A percentile compares a stretch with the other conserved stretches of the same genome.
Conservation (phyloP, 2,329 filamentous ascomycete genomes). For the Xylariaceae sp. region DNA sequence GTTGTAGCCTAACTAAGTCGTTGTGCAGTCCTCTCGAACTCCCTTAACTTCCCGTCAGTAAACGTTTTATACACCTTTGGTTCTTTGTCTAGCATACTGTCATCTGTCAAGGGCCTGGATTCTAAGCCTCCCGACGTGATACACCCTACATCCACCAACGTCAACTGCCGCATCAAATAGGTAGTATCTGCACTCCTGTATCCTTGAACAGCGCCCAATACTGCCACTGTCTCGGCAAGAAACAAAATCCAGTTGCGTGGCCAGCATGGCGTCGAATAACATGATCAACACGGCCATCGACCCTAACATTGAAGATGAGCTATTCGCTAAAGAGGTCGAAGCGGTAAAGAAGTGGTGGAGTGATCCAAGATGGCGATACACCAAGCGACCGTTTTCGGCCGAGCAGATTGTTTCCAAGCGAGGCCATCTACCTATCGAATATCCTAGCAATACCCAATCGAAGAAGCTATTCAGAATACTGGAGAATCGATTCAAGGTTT, state of each 20-base stretch:
- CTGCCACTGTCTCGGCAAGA: too few species aligned
- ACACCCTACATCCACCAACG: conserved; percentile 3
- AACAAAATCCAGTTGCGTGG: not conserved
- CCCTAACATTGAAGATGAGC: conserved; percentile 55
- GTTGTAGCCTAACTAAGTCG: not conserved
- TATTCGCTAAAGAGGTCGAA: conserved; percentile 78
- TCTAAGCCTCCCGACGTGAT: conserved; percentile 2
- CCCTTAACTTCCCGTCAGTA: too few species aligned
- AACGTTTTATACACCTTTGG: not conserved
- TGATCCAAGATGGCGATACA: conserved; percentile 87
- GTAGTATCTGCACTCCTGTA: too few species aligned
- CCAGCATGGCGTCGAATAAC: conserved; percentile 57
- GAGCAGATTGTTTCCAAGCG: conserved; percentile 97
- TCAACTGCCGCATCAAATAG: not conserved
- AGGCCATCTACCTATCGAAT: conserved; percentile 84
- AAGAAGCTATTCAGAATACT: conserved; percentile 96
- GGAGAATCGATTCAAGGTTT: conserved; percentile 79
- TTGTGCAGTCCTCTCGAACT: not conserved
- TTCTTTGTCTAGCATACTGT: not conserved
- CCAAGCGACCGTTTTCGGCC: conserved; percentile 87
- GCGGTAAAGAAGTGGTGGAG: conserved; percentile 93
- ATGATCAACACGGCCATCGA: conserved; percentile 58
- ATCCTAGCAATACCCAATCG: conserved; percentile 80
- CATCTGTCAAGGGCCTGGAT: not conserved
- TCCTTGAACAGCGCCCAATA: too few species aligned